Conservation (phyloP, 225 moss, liverwort and hornwort genomes). For the Pseudoscleropodium purum region DNA sequence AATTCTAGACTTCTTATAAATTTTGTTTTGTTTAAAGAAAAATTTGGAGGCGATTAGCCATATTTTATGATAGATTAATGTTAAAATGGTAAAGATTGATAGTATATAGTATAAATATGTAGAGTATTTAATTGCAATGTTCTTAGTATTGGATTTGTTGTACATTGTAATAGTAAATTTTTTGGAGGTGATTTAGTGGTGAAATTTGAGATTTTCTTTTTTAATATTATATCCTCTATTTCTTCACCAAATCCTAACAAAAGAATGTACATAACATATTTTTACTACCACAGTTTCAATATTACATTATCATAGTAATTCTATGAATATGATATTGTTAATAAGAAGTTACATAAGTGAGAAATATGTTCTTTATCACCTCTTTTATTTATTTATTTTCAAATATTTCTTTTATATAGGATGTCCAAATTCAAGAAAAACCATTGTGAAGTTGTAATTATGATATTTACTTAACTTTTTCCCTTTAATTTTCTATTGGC, state of each 20-base stretch:
- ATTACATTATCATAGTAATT: neutral
- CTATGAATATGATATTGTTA: neutral
- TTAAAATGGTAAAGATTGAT: neutral
- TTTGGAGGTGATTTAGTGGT: no score
- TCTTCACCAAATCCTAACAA: neutral
- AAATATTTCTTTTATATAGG: neutral
- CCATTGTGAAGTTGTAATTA: neutral
- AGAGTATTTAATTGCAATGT: neutral
- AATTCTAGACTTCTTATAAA: neutral
- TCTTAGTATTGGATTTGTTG: neutral
- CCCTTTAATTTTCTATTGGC: neutral
- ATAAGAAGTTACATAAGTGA: neutral
- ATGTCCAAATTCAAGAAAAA: neutral
- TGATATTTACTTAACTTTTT: neutral
- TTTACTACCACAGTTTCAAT: neutral
- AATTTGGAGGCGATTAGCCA: neutral
- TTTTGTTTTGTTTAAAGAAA: neutral
- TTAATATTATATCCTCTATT: neutral
- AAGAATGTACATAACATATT: neutral
- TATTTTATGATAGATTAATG: neutral
- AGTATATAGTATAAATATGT: neutral
- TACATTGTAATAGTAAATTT: neutral
- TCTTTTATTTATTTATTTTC: neutral
- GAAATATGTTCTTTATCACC: neutral
- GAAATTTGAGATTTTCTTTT: neutral